A percentile compares a stretch with the other conserved stretches of the same genome.
phyloP scores from a whole-genome alignment of 2,329 filamentous ascomycete species.

The Lasiodiplodia gonubiensis region DNA sequence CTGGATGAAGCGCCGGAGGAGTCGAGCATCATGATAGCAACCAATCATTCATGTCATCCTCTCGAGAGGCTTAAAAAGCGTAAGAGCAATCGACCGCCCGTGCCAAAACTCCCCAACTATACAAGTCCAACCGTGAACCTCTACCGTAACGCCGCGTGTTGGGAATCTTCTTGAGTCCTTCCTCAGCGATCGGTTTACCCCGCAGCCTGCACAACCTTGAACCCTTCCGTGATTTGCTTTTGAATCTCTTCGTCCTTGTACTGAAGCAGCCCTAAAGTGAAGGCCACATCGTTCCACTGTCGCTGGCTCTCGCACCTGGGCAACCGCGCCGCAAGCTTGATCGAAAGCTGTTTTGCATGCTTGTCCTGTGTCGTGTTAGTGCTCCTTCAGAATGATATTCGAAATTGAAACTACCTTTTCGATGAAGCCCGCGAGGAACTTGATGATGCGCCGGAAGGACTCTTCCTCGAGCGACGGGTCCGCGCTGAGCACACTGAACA shows the following conservation, averaged over 20 bases:
- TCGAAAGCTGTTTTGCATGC: conserved; percentile 90
- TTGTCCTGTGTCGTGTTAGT: conserved; percentile 72
- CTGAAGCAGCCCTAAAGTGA: conserved; percentile 83
- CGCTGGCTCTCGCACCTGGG: conserved; percentile 86
- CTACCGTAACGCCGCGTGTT: background rate
- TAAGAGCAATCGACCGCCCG: background rate
- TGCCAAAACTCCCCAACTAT: conserved; percentile 6
- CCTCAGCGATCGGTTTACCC: background rate
- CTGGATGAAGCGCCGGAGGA: background rate
- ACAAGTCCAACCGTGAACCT: background rate
- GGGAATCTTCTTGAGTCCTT: background rate
- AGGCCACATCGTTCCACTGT: conserved; percentile 97
- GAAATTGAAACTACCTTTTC: conserved; percentile 73
- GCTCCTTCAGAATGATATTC: conserved; percentile 30
- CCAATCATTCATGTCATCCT: background rate
- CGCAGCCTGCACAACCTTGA: conserved; percentile 56
- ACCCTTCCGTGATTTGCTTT: conserved; percentile 76
- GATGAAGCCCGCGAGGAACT: conserved; percentile 93
- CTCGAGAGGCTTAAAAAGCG: background rate
- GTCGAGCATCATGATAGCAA: background rate
- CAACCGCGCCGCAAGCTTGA: conserved; percentile 88
- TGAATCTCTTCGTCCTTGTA: conserved; percentile 92
- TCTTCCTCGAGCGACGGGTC: conserved; percentile 83
- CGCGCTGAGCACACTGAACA: conserved; percentile 91
- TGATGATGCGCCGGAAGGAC: conserved; percentile 82